Evolutionary conservation across 139 green algal species (phyloP), one percentile per base, ranked within the genome.

Genomic region (Ettlia oleoabundans): DNA sequence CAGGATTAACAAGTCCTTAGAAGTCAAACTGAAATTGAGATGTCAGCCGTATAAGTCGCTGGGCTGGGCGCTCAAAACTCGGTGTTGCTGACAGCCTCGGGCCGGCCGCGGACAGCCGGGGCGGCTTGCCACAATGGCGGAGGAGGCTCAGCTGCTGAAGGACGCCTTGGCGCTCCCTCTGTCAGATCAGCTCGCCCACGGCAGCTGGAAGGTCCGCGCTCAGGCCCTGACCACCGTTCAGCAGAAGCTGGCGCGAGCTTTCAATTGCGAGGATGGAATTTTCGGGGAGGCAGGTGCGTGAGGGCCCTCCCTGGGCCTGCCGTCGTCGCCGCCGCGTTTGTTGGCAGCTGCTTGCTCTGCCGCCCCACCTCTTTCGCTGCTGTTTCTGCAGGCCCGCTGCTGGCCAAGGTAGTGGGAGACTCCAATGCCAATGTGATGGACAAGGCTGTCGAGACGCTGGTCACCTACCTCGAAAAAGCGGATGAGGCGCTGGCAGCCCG

Each of bases 391-490:
- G 96, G 82, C 1, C 53, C 82, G 24, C 78, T 98, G 22, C 92
- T 99, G 15, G 37, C 85, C 28, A 98, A 98, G 80, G 93, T 89
- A 0, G 88, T 94, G 24, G 85, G 81, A 4, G 96, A 99, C 62
- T 70, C 91, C 15, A 99, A 99, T 76, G 95, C 94, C 10, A 90
- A 95, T 40, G 95, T 93, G 1, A 88, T 98, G 70, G 96, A 98
- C 69, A 98, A 95, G 79, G 96, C 94, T 0, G 85, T 99, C 51
- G 96, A 99, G 28, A 91, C 93, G 1, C 68, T 96, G 22, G 40
- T 75, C 8, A 86, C 87, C 0, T 96, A 88, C 42, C 83, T 97
- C 6, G 68, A 67, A 18, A 94, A 93, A 42, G 83, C 82, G n/a
- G 82, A 82, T 6, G 88, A 93, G 5, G 70, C 71, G 19, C 76